These are phyloP conservation scores for Pseudogymnoascus sp. DNA, from an alignment of 2,329 filamentous ascomycete species.

Conservation along the genomic window DNA sequence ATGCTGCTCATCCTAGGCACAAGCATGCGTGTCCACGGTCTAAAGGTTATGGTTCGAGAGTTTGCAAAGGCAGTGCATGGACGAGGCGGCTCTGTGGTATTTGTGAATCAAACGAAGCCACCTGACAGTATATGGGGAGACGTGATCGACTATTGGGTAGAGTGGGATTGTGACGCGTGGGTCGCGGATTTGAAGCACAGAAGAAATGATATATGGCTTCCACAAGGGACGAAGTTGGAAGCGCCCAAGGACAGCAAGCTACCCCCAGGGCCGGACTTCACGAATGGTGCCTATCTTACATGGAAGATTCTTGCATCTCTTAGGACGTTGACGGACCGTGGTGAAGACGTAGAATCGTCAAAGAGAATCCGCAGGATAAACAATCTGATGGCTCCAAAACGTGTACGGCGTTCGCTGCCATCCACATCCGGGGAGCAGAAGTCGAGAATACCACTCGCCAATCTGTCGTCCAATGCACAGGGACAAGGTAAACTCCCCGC, in stretches of 20 bases:
- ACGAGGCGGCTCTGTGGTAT: slow-evolving; percentile 61
- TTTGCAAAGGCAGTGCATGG: slow-evolving; percentile 64
- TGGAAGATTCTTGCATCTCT: background rate
- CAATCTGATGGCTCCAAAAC: background rate
- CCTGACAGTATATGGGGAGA: slow-evolving; percentile 67
- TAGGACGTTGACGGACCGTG: background rate
- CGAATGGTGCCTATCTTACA: slow-evolving; percentile 5
- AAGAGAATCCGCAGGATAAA: background rate
- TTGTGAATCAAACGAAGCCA: slow-evolving; percentile 67
- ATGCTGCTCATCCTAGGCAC: slow-evolving; percentile 65
- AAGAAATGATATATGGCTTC: slow-evolving; percentile 27
- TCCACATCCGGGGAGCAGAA: background rate
- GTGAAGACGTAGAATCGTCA: background rate
- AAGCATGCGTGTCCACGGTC: slow-evolving; percentile 61
- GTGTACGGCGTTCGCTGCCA: background rate
- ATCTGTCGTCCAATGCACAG: background rate
- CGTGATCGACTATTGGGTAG: slow-evolving; percentile 65
- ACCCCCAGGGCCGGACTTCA: background rate
- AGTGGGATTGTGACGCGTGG: slow-evolving; percentile 71
- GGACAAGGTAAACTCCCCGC: background rate
- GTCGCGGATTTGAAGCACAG: slow-evolving; percentile 48
- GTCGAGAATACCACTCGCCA: background rate
- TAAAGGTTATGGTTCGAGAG: slow-evolving; percentile 63
- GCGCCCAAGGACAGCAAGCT: slow-evolving; percentile 10
- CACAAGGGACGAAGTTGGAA: slow-evolving; percentile 19